These are phyloP conservation scores for Carex kokanica DNA, from an alignment of 176 grass and related monocot genomes.

Conservation along the genomic window DNA sequence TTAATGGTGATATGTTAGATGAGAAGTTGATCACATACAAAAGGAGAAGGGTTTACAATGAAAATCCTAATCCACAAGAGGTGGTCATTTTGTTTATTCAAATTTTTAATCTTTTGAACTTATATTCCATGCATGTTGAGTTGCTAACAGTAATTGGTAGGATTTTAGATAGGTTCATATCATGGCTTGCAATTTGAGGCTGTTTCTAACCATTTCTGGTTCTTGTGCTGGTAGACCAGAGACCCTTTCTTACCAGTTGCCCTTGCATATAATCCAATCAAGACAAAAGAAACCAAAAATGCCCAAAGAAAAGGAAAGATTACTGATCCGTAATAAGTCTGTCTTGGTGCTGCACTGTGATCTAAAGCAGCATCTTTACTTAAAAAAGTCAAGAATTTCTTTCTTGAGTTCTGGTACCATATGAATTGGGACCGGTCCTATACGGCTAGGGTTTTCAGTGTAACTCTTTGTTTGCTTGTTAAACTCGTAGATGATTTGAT, in stretches of 20 bases:
- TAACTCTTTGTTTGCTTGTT: neutral
- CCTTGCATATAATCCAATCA: neutral
- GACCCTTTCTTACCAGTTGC: neutral
- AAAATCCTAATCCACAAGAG: slow-evolving; percentile 9
- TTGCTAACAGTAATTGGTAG: neutral
- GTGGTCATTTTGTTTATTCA: neutral
- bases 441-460: neutral
- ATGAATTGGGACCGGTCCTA: neutral
- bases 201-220: neutral
- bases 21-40: slow-evolving; percentile 20
- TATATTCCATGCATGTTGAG: neutral
- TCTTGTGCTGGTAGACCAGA: neutral
- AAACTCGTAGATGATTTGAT: neutral
- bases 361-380: neutral
- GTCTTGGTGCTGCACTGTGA: neutral
- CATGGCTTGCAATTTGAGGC: neutral
- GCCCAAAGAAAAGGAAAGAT: neutral
- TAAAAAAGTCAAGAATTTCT: neutral
- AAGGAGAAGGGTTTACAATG: slow-evolving; percentile 15
- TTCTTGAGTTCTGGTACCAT: neutral
- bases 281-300: neutral
- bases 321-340: neutral
- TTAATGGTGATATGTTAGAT: slow-evolving; percentile 1
- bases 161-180: neutral
- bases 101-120: neutral